Conservation (phyloP, 2,329 filamentous ascomycete genomes). For the Alternaria hordeiaustralica region DNA sequence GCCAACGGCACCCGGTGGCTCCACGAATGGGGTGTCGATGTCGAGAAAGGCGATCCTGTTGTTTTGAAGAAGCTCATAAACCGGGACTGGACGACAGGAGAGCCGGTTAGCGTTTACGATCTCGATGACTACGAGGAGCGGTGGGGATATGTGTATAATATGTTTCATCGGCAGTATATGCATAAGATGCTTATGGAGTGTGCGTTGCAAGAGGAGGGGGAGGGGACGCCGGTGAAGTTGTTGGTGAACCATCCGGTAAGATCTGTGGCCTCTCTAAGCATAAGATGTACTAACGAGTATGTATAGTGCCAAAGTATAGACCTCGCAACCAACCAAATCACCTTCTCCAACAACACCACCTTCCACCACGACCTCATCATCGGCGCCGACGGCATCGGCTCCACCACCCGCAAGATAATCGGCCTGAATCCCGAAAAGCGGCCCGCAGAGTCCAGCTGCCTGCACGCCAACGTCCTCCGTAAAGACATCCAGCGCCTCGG, state of each 20-base stretch:
- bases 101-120: conserved; percentile 68
- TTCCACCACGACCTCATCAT: conserved; percentile 66
- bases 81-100: conserved; percentile 72
- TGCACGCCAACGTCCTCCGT: conserved; percentile 69
- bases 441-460: conserved; percentile 66
- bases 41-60: conserved; percentile 69
- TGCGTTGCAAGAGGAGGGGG: conserved; percentile 60
- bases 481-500: conserved; percentile 66
- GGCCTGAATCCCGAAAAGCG: conserved; percentile 66
- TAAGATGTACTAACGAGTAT: neutral
- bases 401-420: conserved; percentile 66
- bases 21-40: conserved; percentile 71
- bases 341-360: conserved; percentile 55
- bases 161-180: conserved; percentile 75
- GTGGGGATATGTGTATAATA: conserved; percentile 69
- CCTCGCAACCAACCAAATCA: conserved; percentile 49
- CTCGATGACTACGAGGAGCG: conserved; percentile 68
- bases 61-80: conserved; percentile 71
- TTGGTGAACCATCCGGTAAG: conserved; percentile 60
- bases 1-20: conserved; percentile 75
- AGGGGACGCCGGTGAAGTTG: conserved; percentile 61
- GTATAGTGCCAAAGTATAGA: conserved; percentile 61
- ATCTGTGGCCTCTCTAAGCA: too few relatives aligned
- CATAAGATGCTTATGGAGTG: conserved; percentile 69
- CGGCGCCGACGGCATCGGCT: conserved; percentile 72